Evolutionary conservation across 768 basidiomycete species (phyloP).

Genomic region (Leccinum barrowsii): DNA sequence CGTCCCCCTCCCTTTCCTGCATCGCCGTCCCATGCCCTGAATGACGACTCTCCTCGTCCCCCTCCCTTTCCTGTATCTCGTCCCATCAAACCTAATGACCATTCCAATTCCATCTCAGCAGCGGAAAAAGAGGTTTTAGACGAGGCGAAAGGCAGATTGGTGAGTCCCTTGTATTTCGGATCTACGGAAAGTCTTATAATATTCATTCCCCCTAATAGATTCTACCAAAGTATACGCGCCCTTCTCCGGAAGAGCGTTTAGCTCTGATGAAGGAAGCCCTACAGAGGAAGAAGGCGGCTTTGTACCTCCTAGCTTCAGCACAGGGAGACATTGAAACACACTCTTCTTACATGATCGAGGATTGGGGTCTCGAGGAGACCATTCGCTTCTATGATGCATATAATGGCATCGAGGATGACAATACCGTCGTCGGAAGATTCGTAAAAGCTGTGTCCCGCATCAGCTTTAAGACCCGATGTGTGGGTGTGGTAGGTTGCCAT

Average conservation of each 20-base stretch:
- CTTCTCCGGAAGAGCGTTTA: background rate
- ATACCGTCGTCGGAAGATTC: background rate
- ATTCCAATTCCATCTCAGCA: background rate
- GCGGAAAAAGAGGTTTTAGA: background rate
- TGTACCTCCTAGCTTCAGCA: background rate
- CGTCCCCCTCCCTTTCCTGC: too few species aligned
- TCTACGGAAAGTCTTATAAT: background rate
- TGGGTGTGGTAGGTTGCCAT: background rate
- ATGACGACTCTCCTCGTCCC: too few species aligned
- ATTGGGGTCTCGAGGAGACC: background rate
- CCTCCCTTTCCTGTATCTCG: background rate
- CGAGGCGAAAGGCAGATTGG: background rate
- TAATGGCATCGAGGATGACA: background rate
- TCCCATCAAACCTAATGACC: background rate
- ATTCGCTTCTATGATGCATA: background rate
- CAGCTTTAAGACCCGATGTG: background rate
- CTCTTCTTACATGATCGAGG: background rate
- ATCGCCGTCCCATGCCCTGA: too few species aligned
- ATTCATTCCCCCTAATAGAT: background rate
- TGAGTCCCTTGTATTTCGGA: background rate
- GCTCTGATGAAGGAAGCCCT: background rate
- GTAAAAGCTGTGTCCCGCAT: background rate
- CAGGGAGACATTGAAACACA: background rate
- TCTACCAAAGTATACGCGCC: background rate
- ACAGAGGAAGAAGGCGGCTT: background rate